Evolutionary conservation across 805 yeast genomes (phyloP).

Genomic region (Saccharomyces mikatae): DNA sequence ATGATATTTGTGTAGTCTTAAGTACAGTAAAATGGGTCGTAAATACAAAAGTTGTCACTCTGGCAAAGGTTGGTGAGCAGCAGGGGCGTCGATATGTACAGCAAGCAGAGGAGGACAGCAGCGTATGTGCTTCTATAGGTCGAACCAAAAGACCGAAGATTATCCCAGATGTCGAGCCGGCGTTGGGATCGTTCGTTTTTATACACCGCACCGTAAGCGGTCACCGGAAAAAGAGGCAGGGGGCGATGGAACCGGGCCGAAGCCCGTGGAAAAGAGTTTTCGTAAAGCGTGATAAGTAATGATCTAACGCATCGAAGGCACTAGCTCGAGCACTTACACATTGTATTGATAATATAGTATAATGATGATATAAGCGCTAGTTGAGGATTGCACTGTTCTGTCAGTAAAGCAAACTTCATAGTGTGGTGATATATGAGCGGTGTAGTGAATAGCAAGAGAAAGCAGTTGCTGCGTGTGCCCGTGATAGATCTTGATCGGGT

Average conservation of each 20-base stretch:
- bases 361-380: not conserved
- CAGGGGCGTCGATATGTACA: not conserved
- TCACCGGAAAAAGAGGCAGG: not conserved
- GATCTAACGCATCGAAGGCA: not conserved
- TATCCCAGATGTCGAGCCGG: not conserved
- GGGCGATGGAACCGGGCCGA: not conserved
- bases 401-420: not conserved
- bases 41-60: not conserved
- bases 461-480: slow-evolving; percentile 6
- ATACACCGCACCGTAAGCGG: not conserved
- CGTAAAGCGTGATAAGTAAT: not conserved
- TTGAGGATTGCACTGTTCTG: not conserved
- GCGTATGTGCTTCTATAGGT: not conserved
- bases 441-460: not conserved
- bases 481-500: slow-evolving; percentile 22
- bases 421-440: not conserved
- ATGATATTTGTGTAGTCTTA: not conserved
- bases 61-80: not conserved
- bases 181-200: not conserved
- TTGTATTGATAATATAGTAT: not conserved
- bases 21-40: not conserved
- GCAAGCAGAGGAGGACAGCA: not conserved
- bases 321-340: not conserved
- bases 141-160: not conserved
- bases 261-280: not conserved